A percentile compares a stretch with the other conserved stretches of the same genome.
Conservation (phyloP, 352 stramenopile species). For the Ochromonadaceae sp. region DNA sequence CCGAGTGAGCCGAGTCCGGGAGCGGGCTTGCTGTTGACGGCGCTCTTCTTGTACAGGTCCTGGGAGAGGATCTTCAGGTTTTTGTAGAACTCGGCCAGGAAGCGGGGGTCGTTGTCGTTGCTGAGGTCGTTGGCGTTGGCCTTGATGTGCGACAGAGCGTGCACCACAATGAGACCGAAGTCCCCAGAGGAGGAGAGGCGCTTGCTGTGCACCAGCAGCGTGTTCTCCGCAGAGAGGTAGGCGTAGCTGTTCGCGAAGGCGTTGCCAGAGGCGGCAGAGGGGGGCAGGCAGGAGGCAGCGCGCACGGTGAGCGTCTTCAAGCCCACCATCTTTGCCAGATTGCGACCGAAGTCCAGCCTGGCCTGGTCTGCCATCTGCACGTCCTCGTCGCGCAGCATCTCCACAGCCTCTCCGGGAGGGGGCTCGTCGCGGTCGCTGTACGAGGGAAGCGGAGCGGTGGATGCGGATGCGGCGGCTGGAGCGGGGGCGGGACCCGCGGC, state of each 20-base stretch:
- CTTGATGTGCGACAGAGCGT: conserved; percentile 31
- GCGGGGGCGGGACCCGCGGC: neutral
- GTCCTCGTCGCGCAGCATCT: neutral
- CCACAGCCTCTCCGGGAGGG: neutral
- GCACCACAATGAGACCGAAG: conserved; percentile 24
- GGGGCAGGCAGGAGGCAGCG: neutral
- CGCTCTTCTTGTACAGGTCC: conserved; percentile 22
- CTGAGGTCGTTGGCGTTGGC: conserved; percentile 16
- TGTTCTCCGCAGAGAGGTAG: conserved; percentile 7
- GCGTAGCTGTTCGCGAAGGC: conserved; percentile 27
- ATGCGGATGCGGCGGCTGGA: neutral
- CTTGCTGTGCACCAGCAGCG: conserved; percentile 21
- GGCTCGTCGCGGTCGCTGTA: neutral
- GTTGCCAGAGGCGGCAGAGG: conserved; percentile 7
- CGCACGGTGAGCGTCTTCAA: neutral
- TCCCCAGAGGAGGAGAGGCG: conserved; percentile 21
- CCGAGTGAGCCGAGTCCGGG: too few relatives aligned
- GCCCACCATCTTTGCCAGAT: neutral
- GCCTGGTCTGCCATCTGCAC: neutral
- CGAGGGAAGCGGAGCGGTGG: neutral
- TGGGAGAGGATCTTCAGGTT: conserved; percentile 26
- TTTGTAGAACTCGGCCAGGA: conserved; percentile 27
- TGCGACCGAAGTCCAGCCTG: conserved; percentile 6
- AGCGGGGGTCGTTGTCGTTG: conserved; percentile 17
- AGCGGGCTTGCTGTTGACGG: too few relatives aligned